These are phyloP conservation scores for Pneumocystis oryctolagi DNA, from an alignment of 1,139 yeast species.

Conservation along the genomic window DNA sequence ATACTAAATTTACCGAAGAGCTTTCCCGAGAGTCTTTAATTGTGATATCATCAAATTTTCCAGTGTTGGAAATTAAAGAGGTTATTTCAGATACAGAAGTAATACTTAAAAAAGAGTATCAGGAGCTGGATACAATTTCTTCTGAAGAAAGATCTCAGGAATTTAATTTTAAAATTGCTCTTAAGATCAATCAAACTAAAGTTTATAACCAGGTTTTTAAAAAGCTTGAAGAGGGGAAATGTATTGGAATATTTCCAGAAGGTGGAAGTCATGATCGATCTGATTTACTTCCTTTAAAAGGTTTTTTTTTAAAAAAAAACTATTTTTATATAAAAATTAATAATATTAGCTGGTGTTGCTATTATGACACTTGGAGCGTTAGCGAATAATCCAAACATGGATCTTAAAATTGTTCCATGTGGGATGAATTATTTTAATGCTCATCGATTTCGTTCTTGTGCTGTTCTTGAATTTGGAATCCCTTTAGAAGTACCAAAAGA, in stretches of 20 bases:
- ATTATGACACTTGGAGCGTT: constrained; percentile 93
- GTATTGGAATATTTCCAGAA: constrained; percentile 93
- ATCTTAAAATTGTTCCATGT: constrained; percentile 79
- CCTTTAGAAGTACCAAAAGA: constrained; percentile 60
- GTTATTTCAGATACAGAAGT: constrained; percentile 72
- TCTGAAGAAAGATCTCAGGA: constrained; percentile 28
- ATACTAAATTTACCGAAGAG: constrained; percentile 53
- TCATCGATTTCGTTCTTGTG: constrained; percentile 84
- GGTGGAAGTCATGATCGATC: constrained; percentile 96
- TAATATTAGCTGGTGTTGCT: constrained; percentile 74
- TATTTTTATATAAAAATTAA: not conserved
- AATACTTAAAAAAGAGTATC: constrained; percentile 58
- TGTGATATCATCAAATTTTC: constrained; percentile 51
- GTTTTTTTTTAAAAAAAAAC: not conserved
- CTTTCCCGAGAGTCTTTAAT: constrained; percentile 47
- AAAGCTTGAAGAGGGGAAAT: constrained; percentile 63
- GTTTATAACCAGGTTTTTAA: constrained; percentile 73
- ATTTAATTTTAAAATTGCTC: constrained; percentile 56
- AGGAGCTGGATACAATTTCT: constrained; percentile 28
- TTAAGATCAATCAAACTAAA: constrained; percentile 65
- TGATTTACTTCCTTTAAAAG: constrained; percentile 68
- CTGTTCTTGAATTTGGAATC: constrained; percentile 85
- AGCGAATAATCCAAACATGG: constrained; percentile 48
- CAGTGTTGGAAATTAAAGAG: constrained; percentile 62
- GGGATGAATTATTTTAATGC: constrained; percentile 97